phyloP scores from a whole-genome alignment of 345 rosid genomes.

The Eucalyptus coolabah region DNA sequence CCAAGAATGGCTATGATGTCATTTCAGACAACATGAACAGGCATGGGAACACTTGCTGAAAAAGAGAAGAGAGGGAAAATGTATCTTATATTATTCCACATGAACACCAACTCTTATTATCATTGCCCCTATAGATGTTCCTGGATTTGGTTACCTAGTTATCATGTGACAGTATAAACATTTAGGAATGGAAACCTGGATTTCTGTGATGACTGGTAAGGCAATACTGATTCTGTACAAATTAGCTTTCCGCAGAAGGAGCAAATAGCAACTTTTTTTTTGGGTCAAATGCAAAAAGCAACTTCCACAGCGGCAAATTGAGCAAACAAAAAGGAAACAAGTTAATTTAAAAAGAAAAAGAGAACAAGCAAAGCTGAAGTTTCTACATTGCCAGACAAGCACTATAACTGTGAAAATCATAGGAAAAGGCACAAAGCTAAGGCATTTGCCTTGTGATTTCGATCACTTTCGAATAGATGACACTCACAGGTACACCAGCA shows the following conservation, averaged over 20 bases:
- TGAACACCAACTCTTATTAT: background rate
- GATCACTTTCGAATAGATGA: background rate
- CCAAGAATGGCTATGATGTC: background rate
- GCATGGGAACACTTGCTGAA: background rate
- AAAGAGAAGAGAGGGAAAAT: background rate
- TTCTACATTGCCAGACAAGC: background rate
- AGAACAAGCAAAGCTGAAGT: background rate
- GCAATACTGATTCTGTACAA: background rate
- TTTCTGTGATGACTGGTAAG: background rate
- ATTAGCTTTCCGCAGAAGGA: background rate
- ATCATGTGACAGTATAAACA: background rate
- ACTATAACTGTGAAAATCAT: background rate
- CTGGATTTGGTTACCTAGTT: background rate
- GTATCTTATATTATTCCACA: background rate
- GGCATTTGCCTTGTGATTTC: background rate
- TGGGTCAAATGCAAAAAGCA: background rate
- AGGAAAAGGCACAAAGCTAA: background rate
- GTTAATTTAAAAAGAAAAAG: background rate
- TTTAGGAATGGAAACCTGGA: background rate
- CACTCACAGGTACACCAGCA: background rate
- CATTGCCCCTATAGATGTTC: background rate
- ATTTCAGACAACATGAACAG: background rate
- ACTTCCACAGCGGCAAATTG: background rate
- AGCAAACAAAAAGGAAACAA: background rate
- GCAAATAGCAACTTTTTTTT: background rate